phyloP scores from a whole-genome alignment of 1,284 basidiomycete species.

The Leccinum brunneo-olivaceum region DNA sequence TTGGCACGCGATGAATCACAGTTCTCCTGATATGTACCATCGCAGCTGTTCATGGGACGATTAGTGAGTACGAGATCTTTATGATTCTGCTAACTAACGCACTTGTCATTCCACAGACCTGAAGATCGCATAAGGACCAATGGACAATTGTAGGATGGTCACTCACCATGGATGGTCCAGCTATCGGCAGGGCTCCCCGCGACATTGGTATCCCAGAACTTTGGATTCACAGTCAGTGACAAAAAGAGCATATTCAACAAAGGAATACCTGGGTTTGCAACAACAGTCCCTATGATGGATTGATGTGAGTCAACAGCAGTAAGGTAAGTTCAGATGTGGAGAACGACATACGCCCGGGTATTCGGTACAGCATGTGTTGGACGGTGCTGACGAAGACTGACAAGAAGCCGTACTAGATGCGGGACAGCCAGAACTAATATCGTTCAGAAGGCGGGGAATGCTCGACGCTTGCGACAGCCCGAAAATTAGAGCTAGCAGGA shows the following conservation, averaged over 20 bases:
- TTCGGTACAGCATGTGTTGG: constrained; percentile 48
- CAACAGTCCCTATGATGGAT: constrained; percentile 44
- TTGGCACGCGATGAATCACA: constrained; percentile 65
- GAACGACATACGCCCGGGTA: constrained; percentile 36
- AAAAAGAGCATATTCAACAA: background rate
- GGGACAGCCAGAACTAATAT: constrained; percentile 37
- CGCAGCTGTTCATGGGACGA: constrained; percentile 43
- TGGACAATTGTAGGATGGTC: background rate
- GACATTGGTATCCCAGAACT: constrained; percentile 64
- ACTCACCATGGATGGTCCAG: constrained; percentile 72
- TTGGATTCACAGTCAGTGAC: constrained; percentile 6
- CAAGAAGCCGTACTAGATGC: constrained; percentile 39
- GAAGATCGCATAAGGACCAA: constrained; percentile 4
- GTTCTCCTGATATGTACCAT: constrained; percentile 52
- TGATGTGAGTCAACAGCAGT: background rate
- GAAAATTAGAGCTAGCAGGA: constrained; percentile 17
- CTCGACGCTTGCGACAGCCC: constrained; percentile 8
- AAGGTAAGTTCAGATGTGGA: background rate
- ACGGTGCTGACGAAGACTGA: constrained; percentile 34
- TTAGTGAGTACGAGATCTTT: constrained; percentile 1
- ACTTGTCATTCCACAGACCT: constrained; percentile 73
- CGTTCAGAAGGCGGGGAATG: constrained; percentile 28
- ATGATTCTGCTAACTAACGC: constrained; percentile 19
- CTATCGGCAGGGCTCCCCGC: constrained; percentile 57
- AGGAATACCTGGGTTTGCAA: constrained; percentile 54